Evolutionary conservation across 352 stramenopile genomes (phyloP).

Genomic region (Pythium scleroteichum): DNA sequence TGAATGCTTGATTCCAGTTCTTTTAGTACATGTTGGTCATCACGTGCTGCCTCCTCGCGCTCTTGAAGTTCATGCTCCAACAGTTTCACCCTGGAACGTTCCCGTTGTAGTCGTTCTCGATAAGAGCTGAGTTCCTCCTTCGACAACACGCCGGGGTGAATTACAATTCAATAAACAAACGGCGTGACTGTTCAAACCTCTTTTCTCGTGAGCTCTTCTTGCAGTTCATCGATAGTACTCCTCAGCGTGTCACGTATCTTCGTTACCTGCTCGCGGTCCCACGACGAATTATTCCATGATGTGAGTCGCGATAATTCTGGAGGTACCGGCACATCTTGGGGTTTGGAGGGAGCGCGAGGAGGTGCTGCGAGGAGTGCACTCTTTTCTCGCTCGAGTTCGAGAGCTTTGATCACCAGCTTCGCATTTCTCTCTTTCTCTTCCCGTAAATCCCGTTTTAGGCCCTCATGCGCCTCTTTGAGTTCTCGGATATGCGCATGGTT

Average conservation of each 20-base stretch:
- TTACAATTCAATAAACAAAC: background rate
- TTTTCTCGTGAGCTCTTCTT: conserved; percentile 74
- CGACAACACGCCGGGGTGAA: background rate
- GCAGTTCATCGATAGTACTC: conserved; percentile 74
- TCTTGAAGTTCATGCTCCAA: conserved; percentile 52
- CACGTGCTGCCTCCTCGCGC: conserved; percentile 39
- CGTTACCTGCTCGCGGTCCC: conserved; percentile 69
- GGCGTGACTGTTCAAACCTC: conserved; percentile 37
- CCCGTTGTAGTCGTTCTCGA: conserved; percentile 52
- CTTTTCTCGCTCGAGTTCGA: conserved; percentile 75
- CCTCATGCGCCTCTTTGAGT: conserved; percentile 59
- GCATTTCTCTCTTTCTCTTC: conserved; percentile 80
- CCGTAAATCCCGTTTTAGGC: conserved; percentile 61
- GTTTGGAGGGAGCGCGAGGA: background rate
- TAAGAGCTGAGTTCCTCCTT: conserved; percentile 48
- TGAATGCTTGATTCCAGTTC: conserved; percentile 61
- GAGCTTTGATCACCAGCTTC: conserved; percentile 58
- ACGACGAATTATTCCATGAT: conserved; percentile 21
- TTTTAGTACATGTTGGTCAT: conserved; percentile 33
- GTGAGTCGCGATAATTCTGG: background rate
- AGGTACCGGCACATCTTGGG: no score
- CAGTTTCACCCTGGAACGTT: conserved; percentile 53
- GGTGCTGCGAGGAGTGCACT: conserved; percentile 34
- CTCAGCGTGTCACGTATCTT: conserved; percentile 77
- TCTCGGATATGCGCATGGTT: conserved; percentile 64